A percentile compares a stretch with the other conserved stretches of the same genome.
Conservation (phyloP, 208 protist genomes). For the Leishmania tarentolae region DNA sequence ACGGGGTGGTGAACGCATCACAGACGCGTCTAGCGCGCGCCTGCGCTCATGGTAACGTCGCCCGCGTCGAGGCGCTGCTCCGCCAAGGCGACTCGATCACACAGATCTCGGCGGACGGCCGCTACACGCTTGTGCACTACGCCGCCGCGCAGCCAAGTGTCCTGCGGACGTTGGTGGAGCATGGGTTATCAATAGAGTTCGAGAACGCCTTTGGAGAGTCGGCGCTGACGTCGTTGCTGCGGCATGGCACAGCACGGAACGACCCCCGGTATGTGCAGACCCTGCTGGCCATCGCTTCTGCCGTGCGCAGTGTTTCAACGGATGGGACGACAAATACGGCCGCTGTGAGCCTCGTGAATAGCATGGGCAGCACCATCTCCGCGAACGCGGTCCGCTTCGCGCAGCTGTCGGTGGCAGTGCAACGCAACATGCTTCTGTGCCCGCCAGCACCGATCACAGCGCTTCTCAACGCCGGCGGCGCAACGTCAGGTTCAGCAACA, state of each 20-base stretch:
- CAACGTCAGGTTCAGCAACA: not conserved
- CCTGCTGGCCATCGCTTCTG: slow-evolving; percentile 6
- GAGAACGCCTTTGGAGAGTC: slow-evolving; percentile 75
- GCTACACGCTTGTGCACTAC: slow-evolving; percentile 89
- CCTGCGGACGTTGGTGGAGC: slow-evolving; percentile 35
- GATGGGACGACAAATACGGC: slow-evolving; percentile 1
- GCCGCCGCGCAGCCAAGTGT: slow-evolving; percentile 60
- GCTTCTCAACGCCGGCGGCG: not conserved
- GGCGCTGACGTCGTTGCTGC: slow-evolving; percentile 70
- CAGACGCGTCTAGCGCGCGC: slow-evolving; percentile 74
- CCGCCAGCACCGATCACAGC: slow-evolving; percentile 38
- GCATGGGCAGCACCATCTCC: slow-evolving; percentile 5
- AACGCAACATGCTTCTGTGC: slow-evolving; percentile 81
- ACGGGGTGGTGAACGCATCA: slow-evolving; percentile 47
- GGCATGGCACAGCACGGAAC: slow-evolving; percentile 77
- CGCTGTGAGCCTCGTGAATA: slow-evolving; percentile 6
- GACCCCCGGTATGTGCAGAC: slow-evolving; percentile 37
- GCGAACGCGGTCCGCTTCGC: slow-evolving; percentile 38
- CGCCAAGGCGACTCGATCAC: slow-evolving; percentile 54
- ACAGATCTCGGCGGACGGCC: slow-evolving; percentile 71
- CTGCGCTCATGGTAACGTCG: slow-evolving; percentile 53
- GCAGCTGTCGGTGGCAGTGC: slow-evolving; percentile 37
- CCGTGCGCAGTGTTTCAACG: not conserved
- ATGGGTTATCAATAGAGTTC: slow-evolving; percentile 65
- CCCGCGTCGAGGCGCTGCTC: slow-evolving; percentile 61